Percentiles rank a stretch among this genome's conserved stretches.
These are phyloP conservation scores for Eruca vesicaria DNA, from an alignment of 441 rosid genomes.

Conservation along the genomic window DNA sequence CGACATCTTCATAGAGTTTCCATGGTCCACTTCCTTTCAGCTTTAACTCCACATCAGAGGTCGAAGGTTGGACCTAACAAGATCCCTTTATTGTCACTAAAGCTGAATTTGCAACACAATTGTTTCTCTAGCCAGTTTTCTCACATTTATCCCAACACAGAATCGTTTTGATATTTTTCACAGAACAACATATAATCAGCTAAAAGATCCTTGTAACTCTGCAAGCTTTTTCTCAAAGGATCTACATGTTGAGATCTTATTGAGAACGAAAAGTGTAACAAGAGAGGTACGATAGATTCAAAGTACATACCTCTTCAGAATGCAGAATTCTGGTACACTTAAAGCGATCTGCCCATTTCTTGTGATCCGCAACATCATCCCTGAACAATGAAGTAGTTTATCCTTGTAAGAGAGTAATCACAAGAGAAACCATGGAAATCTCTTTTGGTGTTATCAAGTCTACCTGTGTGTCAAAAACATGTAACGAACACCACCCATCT, in stretches of 20 bases:
- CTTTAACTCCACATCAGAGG: constrained; percentile 55
- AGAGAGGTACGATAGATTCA: constrained; percentile 1
- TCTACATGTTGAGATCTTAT: neutral
- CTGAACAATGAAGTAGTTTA: constrained; percentile 37
- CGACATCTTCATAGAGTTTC: constrained; percentile 46
- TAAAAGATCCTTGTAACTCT: neutral
- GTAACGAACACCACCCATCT: constrained; percentile 55
- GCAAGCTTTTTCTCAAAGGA: neutral
- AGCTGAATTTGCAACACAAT: neutral
- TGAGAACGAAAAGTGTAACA: neutral
- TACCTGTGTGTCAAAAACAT: constrained; percentile 72
- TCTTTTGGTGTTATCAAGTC: neutral
- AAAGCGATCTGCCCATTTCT: constrained; percentile 56
- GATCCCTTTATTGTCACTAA: neutral
- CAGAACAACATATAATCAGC: neutral
- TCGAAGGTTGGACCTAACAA: constrained; percentile 47
- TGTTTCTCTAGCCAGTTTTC: neutral
- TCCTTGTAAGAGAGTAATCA: constrained; percentile 7
- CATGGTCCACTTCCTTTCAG: constrained; percentile 70
- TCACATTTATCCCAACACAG: neutral
- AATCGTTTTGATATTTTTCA: neutral
- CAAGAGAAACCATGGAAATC: neutral
- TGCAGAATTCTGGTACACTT: constrained; percentile 54
- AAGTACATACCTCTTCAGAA: constrained; percentile 46
- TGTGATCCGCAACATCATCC: constrained; percentile 75